Base-by-base conservation (phyloP, 2,329 filamentous ascomycete species). In the Fusarium pseudoanthophilum region DNA sequence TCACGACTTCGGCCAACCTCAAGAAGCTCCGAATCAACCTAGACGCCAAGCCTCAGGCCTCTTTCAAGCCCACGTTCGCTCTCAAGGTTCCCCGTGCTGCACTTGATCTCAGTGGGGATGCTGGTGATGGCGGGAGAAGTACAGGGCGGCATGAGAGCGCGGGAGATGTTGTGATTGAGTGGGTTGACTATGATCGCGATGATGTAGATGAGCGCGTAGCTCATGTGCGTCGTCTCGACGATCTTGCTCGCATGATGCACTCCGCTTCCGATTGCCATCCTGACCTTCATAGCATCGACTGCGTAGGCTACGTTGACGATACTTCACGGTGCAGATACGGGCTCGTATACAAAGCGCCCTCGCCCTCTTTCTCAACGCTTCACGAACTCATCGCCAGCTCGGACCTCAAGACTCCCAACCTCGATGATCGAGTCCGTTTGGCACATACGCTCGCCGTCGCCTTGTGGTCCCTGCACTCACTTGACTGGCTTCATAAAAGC, bases 401-500 rank as follows among this genome's bases (percentile, higher is more conserved):
- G 16, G 82, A 83, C 63, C 79, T 84, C 64, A 82, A 83, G 46
- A 84, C 84, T 18, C 85, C 84, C 6, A 84, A 85, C 62, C 81
- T 86, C n/a, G 79, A 83, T 60, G 82, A 83, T 62, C 80, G 84
- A 21, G 80, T 86, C 49, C 77, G 72, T 26, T 81, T 87, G 4
- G 85, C 85, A 7, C 77, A 80, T 32, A 84, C 79, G 7, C 80
- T 87, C 26, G 83, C 83, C 34, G 80, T 85, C 24, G 83, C 85
- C 4, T 76, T 86, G 15, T 85, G 84, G 82, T 85, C 84, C 21
- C 83, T 88, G n/a, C 87, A 88, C 74, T 85, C 85, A 2, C 83
- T 88, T 42, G 86, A 87, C 76, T 88, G 86, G 86, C 82, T 88
- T 45, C 87, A 90, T 81, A 90, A 90, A 77, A 87, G 86, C 42